A percentile compares a stretch with the other conserved stretches of the same genome.
phyloP scores from a whole-genome alignment of 2,329 filamentous ascomycete genomes.

The Alternaria sp. region DNA sequence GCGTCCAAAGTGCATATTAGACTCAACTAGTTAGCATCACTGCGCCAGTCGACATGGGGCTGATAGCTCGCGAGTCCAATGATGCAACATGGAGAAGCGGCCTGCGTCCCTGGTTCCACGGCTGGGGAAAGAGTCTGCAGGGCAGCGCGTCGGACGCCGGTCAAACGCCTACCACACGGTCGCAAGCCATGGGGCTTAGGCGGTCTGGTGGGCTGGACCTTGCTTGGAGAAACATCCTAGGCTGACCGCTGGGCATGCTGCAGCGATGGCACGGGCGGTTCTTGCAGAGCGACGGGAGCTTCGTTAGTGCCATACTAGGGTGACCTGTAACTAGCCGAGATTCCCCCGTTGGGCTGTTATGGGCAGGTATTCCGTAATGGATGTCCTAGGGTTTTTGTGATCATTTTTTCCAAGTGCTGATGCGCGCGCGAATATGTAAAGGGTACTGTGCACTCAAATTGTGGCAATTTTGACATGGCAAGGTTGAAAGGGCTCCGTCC shows the following conservation, averaged over 20 bases:
- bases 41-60: constrained; percentile 34
- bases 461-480: constrained; percentile 5
- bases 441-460: constrained; percentile 5
- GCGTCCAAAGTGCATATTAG: constrained; percentile 47
- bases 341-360: constrained; percentile 38
- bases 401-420: constrained; percentile 11
- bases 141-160: constrained; percentile 36
- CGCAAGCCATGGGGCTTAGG: constrained; percentile 37
- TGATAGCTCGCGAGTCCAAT: constrained; percentile 34
- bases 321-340: constrained; percentile 32
- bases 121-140: constrained; percentile 37
- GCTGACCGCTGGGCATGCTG: constrained; percentile 33
- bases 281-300: constrained; percentile 36
- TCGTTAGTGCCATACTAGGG: constrained; percentile 25
- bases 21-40: constrained; percentile 41
- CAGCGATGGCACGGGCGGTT: constrained; percentile 38
- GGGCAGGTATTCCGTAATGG: constrained; percentile 34
- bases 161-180: constrained; percentile 38
- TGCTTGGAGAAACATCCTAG: constrained; percentile 32
- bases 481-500: background rate
- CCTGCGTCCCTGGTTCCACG: constrained; percentile 39
- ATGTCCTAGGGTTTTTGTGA: constrained; percentile 13
- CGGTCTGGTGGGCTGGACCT: constrained; percentile 38
- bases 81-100: constrained; percentile 25
- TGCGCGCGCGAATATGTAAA: constrained; percentile 9